A percentile compares a stretch with the other conserved stretches of the same genome.
Conservation (phyloP, 352 stramenopile species). For the Globisporangium sylvaticum region DNA sequence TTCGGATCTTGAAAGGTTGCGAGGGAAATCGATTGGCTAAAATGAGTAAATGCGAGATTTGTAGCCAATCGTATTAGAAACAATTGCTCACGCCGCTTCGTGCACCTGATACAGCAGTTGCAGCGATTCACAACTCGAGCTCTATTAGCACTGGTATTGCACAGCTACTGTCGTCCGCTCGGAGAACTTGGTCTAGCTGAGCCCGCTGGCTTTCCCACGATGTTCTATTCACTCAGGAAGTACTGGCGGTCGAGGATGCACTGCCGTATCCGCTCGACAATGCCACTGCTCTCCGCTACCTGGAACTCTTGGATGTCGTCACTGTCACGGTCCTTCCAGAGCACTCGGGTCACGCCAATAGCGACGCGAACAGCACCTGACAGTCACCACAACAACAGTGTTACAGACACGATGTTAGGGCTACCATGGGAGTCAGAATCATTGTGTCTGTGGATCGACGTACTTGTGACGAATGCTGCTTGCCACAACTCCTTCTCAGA, state of each 20-base stretch:
- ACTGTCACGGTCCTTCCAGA: neutral
- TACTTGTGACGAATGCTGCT: constrained; percentile 76
- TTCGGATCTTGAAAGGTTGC: constrained; percentile 11
- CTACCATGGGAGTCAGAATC: too few relatives aligned
- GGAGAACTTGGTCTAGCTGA: neutral
- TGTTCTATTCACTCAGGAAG: constrained; percentile 7
- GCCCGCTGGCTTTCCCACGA: neutral
- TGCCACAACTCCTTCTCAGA: constrained; percentile 52
- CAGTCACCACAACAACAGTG: neutral
- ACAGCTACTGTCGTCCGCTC: neutral
- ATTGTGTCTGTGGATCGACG: too few relatives aligned
- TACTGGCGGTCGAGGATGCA: constrained; percentile 11
- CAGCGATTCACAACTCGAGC: too few relatives aligned
- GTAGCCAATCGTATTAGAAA: neutral
- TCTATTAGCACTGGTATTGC: neutral
- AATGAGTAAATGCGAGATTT: neutral
- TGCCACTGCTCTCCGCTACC: neutral
- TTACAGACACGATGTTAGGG: too few relatives aligned
- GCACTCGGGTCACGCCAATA: constrained; percentile 14
- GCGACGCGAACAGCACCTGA: constrained; percentile 17
- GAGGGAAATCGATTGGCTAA: neutral
- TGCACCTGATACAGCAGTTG: neutral
- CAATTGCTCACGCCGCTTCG: neutral
- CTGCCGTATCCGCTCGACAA: constrained; percentile 14
- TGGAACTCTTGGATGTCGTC: constrained; percentile 5